These are phyloP conservation scores for Isoetes taiwanensis DNA, from an alignment of 75 land plant species.

Conservation along the genomic window DNA sequence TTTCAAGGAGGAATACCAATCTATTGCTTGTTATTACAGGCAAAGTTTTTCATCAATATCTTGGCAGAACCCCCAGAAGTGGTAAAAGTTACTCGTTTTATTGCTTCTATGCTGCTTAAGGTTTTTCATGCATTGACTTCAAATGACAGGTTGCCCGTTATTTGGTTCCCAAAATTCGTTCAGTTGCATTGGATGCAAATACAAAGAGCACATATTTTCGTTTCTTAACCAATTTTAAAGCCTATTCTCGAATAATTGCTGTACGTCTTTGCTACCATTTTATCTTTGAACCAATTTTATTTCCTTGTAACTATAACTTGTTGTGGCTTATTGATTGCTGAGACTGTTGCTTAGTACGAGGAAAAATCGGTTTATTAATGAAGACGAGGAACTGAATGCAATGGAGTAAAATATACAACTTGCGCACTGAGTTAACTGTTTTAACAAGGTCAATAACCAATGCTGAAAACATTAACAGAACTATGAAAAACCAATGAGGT, in stretches of 20 bases:
- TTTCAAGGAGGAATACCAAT: background rate
- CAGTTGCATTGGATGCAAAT: constrained; percentile 37
- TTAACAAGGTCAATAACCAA: no score
- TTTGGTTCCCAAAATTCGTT: constrained; percentile 73
- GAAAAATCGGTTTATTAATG: constrained; percentile 56
- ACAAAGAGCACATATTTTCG: constrained; percentile 81
- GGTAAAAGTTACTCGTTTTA: constrained; percentile 28
- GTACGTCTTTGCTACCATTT: constrained; percentile 27
- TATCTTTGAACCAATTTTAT: background rate
- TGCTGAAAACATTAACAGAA: no score
- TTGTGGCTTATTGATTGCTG: constrained; percentile 27
- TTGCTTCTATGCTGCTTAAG: constrained; percentile 2
- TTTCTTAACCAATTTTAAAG: constrained; percentile 87
- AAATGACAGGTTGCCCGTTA: constrained; percentile 65
- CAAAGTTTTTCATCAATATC: constrained; percentile 92
- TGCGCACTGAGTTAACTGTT: no score
- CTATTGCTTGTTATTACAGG: constrained; percentile 38
- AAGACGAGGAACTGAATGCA: no score
- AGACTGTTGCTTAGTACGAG: constrained; percentile 80
- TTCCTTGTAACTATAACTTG: background rate
- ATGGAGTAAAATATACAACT: no score
- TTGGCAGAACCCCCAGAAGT: constrained; percentile 92
- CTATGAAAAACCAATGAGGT: no score
- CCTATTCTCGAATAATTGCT: constrained; percentile 81
- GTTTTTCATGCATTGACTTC: no score